Conservation (phyloP, 495 filamentous ascomycete species). For the Trichoderma reesei region DNA sequence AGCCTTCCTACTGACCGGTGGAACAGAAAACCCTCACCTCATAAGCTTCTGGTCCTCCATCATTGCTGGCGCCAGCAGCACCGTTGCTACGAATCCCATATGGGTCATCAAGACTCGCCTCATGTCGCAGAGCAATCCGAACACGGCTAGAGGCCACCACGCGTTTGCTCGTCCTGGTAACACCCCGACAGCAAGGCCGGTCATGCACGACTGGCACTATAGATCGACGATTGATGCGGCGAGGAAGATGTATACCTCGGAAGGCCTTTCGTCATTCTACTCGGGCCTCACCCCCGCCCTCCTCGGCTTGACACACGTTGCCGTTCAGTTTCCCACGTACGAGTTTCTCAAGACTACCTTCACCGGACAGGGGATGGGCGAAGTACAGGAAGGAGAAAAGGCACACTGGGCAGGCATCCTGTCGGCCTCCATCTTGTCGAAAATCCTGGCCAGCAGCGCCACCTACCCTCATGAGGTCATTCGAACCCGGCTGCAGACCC, state of each 20-base stretch:
- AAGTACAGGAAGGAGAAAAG: slow-evolving; percentile 34
- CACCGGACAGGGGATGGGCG: slow-evolving; percentile 77
- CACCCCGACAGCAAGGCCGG: slow-evolving; percentile 39
- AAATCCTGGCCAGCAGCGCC: slow-evolving; percentile 85
- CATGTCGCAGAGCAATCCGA: slow-evolving; percentile 66
- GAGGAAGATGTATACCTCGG: slow-evolving; percentile 84
- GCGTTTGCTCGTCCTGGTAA: slow-evolving; percentile 34
- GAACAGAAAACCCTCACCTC: slow-evolving; percentile 29
- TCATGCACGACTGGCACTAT: slow-evolving; percentile 70
- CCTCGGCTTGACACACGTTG: slow-evolving; percentile 87
- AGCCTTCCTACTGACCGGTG: background rate
- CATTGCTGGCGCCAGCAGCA: slow-evolving; percentile 82
- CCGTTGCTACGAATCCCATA: slow-evolving; percentile 94
- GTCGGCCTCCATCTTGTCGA: slow-evolving; percentile 85
- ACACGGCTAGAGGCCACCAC: slow-evolving; percentile 25
- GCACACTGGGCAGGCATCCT: slow-evolving; percentile 58
- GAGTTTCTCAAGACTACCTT: slow-evolving; percentile 87
- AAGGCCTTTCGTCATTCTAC: slow-evolving; percentile 87
- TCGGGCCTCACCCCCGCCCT: slow-evolving; percentile 89
- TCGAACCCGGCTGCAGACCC: slow-evolving; percentile 80
- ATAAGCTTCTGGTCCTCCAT: slow-evolving; percentile 68
- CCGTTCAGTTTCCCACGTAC: slow-evolving; percentile 94
- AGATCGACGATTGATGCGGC: slow-evolving; percentile 77
- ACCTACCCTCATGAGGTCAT: slow-evolving; percentile 98
- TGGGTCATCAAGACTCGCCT: slow-evolving; percentile 99